Percentiles rank a stretch among this genome's conserved stretches.
Conservation (phyloP, 306 rosid species). For the Amphicarpaea edgeworthii region DNA sequence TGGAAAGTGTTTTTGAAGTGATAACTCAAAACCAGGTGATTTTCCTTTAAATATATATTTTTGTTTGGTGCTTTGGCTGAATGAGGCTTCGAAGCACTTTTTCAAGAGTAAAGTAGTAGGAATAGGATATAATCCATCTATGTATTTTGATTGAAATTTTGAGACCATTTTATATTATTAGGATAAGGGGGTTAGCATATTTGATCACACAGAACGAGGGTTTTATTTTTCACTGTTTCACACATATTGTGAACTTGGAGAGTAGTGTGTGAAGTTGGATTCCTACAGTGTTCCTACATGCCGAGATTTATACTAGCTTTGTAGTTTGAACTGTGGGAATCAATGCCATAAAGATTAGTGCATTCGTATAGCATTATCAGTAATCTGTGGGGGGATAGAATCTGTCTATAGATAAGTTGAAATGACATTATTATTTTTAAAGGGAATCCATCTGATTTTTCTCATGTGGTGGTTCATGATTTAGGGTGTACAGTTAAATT, state of each 20-base stretch:
- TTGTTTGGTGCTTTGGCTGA: conserved; percentile 9
- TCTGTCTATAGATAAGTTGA: background rate
- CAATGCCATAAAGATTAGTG: conserved; percentile 9
- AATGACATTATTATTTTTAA: background rate
- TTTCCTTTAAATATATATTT: conserved; percentile 29
- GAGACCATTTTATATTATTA: conserved; percentile 9
- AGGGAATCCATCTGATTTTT: conserved; percentile 1
- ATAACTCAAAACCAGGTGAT: conserved; percentile 1
- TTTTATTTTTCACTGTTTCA: background rate
- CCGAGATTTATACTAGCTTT: conserved; percentile 11
- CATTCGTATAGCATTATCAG: too few relatives aligned
- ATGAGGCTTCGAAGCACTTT: conserved; percentile 26
- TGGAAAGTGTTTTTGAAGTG: background rate
- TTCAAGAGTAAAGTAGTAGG: conserved; percentile 26
- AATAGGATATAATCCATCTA: conserved; percentile 12
- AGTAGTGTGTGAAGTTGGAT: background rate
- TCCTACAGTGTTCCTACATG: background rate
- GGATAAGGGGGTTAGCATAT: conserved; percentile 12
- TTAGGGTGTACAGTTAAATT: background rate
- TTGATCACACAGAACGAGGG: conserved; percentile 4
- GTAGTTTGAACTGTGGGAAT: conserved; percentile 17
- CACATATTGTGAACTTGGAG: conserved; percentile 10
- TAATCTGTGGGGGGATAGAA: background rate
- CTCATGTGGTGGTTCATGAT: background rate
- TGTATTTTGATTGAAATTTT: conserved; percentile 31